Conservation (phyloP, 2,329 filamentous ascomycete species). For the Venturiaceae sp. region DNA sequence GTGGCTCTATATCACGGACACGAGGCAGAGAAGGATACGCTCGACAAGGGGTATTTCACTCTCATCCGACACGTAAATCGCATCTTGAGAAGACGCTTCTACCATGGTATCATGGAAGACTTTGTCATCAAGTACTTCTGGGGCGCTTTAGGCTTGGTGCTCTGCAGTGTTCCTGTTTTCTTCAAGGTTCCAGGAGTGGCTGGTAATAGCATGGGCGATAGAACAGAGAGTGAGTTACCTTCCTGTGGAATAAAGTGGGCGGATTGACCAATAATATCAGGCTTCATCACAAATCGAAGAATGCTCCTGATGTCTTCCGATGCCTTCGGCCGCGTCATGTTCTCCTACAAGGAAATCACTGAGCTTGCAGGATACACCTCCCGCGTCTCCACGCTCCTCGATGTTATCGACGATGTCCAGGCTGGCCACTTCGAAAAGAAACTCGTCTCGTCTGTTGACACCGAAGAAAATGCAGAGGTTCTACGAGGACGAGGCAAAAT, state of each 20-base stretch:
- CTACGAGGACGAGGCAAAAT: conserved; percentile 74
- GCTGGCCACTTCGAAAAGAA: conserved; percentile 92
- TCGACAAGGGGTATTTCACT: conserved; percentile 98
- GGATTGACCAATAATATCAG: conserved; percentile 25
- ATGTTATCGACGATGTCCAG: conserved; percentile 91
- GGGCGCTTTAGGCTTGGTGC: conserved; percentile 82
- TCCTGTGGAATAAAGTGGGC: neutral
- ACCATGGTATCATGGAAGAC: conserved; percentile 99
- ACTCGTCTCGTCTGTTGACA: conserved; percentile 79
- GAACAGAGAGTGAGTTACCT: conserved; percentile 45
- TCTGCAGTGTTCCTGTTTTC: conserved; percentile 94
- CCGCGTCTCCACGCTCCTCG: conserved; percentile 76
- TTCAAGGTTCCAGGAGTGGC: conserved; percentile 69
- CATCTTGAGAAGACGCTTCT: conserved; percentile 80
- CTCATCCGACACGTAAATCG: conserved; percentile 98
- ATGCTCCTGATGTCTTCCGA: conserved; percentile 91
- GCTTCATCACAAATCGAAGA: conserved; percentile 87
- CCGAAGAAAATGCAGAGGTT: conserved; percentile 71
- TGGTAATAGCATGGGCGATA: conserved; percentile 54
- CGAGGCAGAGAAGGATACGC: conserved; percentile 86
- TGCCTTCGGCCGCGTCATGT: conserved; percentile 92
- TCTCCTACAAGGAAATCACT: conserved; percentile 94
- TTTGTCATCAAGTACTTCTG: conserved; percentile 99
- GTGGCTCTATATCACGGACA: conserved; percentile 87
- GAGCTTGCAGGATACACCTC: conserved; percentile 94